Conservation (phyloP, 495 filamentous ascomycete genomes). For the Xylona heveae region DNA sequence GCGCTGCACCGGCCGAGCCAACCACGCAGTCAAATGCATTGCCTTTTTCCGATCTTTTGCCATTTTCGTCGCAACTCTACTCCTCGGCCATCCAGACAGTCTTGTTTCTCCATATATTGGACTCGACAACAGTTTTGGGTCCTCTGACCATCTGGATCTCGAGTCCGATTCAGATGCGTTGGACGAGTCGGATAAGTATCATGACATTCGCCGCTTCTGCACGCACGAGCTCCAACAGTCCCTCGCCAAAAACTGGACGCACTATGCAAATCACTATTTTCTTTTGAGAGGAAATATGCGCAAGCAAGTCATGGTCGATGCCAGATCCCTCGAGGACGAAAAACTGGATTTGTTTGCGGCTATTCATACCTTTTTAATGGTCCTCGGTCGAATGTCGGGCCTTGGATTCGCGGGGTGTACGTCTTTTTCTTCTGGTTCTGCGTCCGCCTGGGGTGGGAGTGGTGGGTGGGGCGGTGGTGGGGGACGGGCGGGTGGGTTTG, state of each 20-base stretch:
- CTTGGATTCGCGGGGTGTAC: too few relatives aligned
- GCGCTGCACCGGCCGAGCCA: conserved; percentile 11
- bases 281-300: conserved; percentile 13
- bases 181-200: neutral
- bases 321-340: conserved; percentile 16
- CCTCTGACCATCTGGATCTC: too few relatives aligned
- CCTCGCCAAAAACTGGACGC: conserved; percentile 16
- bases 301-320: conserved; percentile 16
- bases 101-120: too few relatives aligned
- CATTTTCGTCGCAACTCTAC: neutral
- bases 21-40: conserved; percentile 16
- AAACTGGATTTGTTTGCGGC: conserved; percentile 4
- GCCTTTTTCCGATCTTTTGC: conserved; percentile 7
- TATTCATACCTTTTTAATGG: conserved; percentile 11
- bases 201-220: conserved; percentile 11
- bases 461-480: too few relatives aligned
- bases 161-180: neutral
- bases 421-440: too few relatives aligned
- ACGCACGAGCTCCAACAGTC: conserved; percentile 12
- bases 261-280: conserved; percentile 14
- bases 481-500: conserved; percentile 39
- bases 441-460: too few relatives aligned
- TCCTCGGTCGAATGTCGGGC: too few relatives aligned
- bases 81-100: neutral
- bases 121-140: too few relatives aligned